Conservation (phyloP, 805 yeast species). For the Metschnikowia hibisci region DNA sequence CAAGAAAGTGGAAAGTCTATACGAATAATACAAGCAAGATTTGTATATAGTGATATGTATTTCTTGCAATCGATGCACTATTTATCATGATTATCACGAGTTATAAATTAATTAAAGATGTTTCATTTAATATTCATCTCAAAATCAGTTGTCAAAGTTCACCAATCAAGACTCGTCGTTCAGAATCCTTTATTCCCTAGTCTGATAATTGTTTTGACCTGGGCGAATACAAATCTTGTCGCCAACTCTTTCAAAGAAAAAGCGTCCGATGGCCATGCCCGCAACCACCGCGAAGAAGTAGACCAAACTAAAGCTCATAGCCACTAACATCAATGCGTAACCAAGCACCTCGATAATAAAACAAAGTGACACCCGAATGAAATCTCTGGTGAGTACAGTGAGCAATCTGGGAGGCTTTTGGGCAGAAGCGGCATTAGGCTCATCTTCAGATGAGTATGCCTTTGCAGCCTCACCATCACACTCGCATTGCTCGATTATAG, state of each 20-base stretch:
- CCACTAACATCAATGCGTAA: slow-evolving; percentile 73
- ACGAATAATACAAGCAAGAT: slow-evolving; percentile 1
- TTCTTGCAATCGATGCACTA: not conserved
- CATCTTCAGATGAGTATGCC: slow-evolving; percentile 5
- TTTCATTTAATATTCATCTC: too few species aligned
- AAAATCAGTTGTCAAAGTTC: too few species aligned
- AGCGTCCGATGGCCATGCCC: slow-evolving; percentile 69
- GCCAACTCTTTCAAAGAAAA: slow-evolving; percentile 59
- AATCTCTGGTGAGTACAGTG: slow-evolving; percentile 41
- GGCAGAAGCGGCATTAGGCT: slow-evolving; percentile 6
- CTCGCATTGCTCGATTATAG: slow-evolving; percentile 18
- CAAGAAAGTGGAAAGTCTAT: slow-evolving; percentile 21
- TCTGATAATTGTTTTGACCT: slow-evolving; percentile 17
- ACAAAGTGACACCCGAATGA: slow-evolving; percentile 51
- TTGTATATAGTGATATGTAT: not conserved
- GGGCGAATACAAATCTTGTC: slow-evolving; percentile 37
- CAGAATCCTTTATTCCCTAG: not conserved
- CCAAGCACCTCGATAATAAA: slow-evolving; percentile 64
- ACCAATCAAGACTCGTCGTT: too few species aligned
- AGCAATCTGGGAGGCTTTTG: slow-evolving; percentile 5
- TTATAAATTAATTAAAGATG: too few species aligned
- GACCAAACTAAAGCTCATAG: slow-evolving; percentile 63
- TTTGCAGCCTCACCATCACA: slow-evolving; percentile 16
- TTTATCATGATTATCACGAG: not conserved
- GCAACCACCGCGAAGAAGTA: slow-evolving; percentile 71